Evolutionary conservation across 2,329 filamentous ascomycete species (phyloP), one percentile per base, ranked within the genome.

Genomic region (Paramyrothecium sp.): DNA sequence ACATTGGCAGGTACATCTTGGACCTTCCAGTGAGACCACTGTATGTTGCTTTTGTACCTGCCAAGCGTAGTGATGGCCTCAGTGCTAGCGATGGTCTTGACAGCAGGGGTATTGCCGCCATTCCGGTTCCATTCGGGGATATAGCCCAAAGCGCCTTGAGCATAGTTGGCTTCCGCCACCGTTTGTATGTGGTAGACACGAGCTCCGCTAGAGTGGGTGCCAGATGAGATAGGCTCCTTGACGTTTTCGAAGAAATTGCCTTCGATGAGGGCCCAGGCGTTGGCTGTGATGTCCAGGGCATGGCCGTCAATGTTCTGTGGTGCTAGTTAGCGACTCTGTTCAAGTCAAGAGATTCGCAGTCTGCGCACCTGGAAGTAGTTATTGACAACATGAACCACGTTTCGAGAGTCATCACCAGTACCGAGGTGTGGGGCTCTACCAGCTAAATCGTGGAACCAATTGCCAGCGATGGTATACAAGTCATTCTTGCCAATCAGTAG

Each of bases 311-410:
- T 81, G 66, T 79, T 75, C 67, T 82, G 76, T 77, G 86, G 78
- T 82, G 85, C 77, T 86, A 86, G 80, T 86, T 86, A 67, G 84
- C 81, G 46, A 80, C 81, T 87, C 84, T 77, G 55, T 83, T 83
- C 68, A 81, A 81, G 22, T 75, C 76, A 22, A 87, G 83, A 84
- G 75, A 74, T 54, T 84, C 82, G 57, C 84, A 84, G 13, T 76
- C 79, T 52, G 79, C 80, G 70, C 83, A 76, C 26, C 76, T 85
- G 81, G 66, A 87, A 75, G 73, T 85, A 86, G 77, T 87, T 87
- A 61, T 77, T 76, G 74, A 84, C 82, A 67, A 87, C 65, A 60
- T 84, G 87, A 65, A 86, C 75, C 59, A 68, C 38, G 54, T 65
- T 17, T n/a, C 11, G 13, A 51, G 19, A 23, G 49, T 51, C 33